Evolutionary conservation across 2,329 filamentous ascomycete genomes (phyloP), one percentile per base, ranked within the genome.

Genomic region (Lachnellula hyalina): DNA sequence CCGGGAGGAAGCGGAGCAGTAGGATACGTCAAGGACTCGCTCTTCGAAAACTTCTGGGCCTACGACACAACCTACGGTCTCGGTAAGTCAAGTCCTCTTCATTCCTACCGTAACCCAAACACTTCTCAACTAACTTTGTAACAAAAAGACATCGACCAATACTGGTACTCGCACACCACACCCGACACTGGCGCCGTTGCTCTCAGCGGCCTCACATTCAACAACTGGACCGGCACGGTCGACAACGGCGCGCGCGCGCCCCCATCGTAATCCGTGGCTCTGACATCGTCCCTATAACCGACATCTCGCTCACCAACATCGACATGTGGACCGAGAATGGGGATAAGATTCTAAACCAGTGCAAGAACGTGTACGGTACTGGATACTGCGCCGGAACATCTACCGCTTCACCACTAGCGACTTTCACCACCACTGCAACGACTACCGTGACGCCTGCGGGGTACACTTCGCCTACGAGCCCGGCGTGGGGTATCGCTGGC

Each of bases 1-100:
- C 71, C 71, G 0, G 71, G 71, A 4, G 71, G 71, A 14, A 69
- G 67, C 0, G 64, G 63, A 4, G 59, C 61, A 25, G 56, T 52
- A 21, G 70, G 70, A 23, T 72, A 71, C 48, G 70, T 72, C 17
- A 69, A 63, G 23, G 67, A 73, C 49, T 60, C 68, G 5, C 63
- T 66, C 0, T 73, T 72, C 47, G 65, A 68, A 41, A 67, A 67
- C 41, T 63, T 67, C 53, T 61, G 61, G 54, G 57, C 58, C 14
- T 61, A 66, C 35, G 59, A 57, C 17, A 62, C 60, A 2, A 61
- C 60, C 7, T 66, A 66, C 44, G 62, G 51, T 17, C 56, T 65
- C 12, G 58, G 52, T 57, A 21, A 21, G 21, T 21, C 21, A 58
- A 41, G 38, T 25, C n/a, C 17, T n/a, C 25, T 8, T 28, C 25